phyloP scores from a whole-genome alignment of 2,329 filamentous ascomycete species.

The Fusarium hostae region DNA sequence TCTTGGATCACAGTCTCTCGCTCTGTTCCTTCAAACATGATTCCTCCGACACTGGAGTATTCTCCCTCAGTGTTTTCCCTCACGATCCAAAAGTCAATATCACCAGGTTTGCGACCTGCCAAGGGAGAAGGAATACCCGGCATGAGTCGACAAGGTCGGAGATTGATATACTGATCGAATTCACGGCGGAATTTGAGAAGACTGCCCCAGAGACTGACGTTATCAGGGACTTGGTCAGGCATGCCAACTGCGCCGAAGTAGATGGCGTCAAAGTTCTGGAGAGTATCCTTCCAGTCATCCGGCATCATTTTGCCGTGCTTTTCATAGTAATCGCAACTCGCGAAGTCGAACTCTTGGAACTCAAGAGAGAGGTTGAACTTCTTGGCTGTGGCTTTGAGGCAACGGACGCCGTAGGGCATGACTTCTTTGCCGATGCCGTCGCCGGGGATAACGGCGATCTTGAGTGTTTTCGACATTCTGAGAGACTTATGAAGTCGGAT shows the following conservation, averaged over 20 bases:
- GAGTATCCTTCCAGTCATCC: conserved; percentile 59
- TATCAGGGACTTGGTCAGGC: conserved; percentile 67
- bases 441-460: conserved; percentile 73
- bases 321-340: conserved; percentile 69
- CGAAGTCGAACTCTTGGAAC: conserved; percentile 73
- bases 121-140: conserved; percentile 69
- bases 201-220: conserved; percentile 74
- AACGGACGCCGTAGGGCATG: conserved; percentile 69
- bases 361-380: conserved; percentile 64
- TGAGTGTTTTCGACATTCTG: conserved; percentile 50
- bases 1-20: conserved; percentile 72
- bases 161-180: conserved; percentile 76
- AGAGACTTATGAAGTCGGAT: rapidly evolving
- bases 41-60: conserved; percentile 73
- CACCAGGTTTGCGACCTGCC: conserved; percentile 61
- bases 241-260: conserved; percentile 75
- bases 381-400: conserved; percentile 63
- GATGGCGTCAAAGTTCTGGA: conserved; percentile 72
- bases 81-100: conserved; percentile 75
- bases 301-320: conserved; percentile 57
- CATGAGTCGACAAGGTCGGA: conserved; percentile 71
- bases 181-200: conserved; percentile 74
- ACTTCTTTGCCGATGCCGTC: conserved; percentile 78
- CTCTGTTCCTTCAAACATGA: conserved; percentile 67
- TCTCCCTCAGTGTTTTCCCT: conserved; percentile 76